Percentiles rank a stretch among this genome's conserved stretches.
Conservation (phyloP, 176 grass and related monocot species). For the Oryza australiensis region DNA sequence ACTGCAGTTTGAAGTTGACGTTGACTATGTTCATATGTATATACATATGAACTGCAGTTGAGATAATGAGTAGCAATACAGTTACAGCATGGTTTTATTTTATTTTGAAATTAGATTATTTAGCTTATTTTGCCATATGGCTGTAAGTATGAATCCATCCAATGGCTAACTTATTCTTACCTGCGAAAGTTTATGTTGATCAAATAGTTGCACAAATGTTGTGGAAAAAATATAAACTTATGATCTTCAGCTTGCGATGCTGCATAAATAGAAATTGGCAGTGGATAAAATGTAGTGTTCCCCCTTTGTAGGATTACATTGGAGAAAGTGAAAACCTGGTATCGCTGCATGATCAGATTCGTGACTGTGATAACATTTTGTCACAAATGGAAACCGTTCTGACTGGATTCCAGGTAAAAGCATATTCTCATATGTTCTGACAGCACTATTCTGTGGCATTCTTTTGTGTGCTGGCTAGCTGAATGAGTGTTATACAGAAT, state of each 20-base stretch:
- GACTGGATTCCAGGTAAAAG: constrained; percentile 92
- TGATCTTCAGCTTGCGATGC: neutral
- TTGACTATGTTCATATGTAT: too few relatives aligned
- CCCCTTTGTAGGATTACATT: constrained; percentile 86
- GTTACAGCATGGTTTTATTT: neutral
- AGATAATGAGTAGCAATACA: constrained; percentile 4
- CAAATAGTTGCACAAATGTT: neutral
- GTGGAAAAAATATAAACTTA: neutral
- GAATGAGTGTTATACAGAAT: constrained; percentile 2
- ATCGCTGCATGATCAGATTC: constrained; percentile 89
- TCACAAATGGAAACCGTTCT: constrained; percentile 96
- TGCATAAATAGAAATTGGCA: constrained; percentile 11
- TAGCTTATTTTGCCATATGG: neutral
- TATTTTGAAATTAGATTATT: neutral
- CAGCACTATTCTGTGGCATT: constrained; percentile 11
- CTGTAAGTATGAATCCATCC: neutral
- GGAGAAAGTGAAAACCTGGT: constrained; percentile 94
- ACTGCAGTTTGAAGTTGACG: too few relatives aligned
- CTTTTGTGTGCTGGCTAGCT: constrained; percentile 12
- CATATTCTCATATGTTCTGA: constrained; percentile 29
- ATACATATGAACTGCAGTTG: neutral
- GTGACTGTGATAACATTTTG: constrained; percentile 91
- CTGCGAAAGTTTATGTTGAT: neutral
- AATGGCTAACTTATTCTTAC: neutral
- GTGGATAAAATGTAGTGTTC: constrained; percentile 8